Percentiles rank a stretch among this genome's conserved stretches.
Conservation (phyloP, 1,139 yeast species). For the Geotrichum aggregatum region DNA sequence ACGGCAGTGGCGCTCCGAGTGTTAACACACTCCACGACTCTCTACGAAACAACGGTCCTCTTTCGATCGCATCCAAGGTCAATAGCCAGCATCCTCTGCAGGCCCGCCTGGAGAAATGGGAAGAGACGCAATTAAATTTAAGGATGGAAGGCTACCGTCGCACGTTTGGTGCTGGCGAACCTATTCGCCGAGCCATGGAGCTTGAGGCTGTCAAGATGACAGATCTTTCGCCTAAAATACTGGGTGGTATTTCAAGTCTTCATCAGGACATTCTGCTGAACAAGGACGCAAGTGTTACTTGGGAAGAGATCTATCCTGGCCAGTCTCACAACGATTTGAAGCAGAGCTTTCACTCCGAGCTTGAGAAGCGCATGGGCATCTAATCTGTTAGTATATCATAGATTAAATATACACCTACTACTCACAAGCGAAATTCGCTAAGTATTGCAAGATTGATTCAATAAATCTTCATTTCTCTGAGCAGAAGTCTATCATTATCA, state of each 20-base stretch:
- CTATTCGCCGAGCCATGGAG: constrained; percentile 87
- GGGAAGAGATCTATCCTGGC: constrained; percentile 85
- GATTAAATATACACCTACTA: background rate
- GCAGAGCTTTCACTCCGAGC: constrained; percentile 58
- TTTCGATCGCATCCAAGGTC: constrained; percentile 54
- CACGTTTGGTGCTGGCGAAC: constrained; percentile 89
- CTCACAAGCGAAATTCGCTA: too few relatives aligned
- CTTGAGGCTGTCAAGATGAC: constrained; percentile 65
- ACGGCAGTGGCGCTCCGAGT: constrained; percentile 33
- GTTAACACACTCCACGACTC: constrained; percentile 32
- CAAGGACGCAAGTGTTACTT: constrained; percentile 71
- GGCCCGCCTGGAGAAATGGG: constrained; percentile 72
- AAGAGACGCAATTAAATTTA: constrained; percentile 63
- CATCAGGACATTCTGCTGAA: constrained; percentile 77
- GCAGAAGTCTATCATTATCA: too few relatives aligned
- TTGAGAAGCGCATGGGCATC: constrained; percentile 54
- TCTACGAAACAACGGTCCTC: constrained; percentile 30
- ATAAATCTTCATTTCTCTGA: too few relatives aligned
- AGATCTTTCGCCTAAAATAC: constrained; percentile 64
- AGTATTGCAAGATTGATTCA: too few relatives aligned
- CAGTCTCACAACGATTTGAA: constrained; percentile 36
- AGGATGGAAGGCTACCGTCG: constrained; percentile 76
- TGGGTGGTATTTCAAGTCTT: constrained; percentile 48
- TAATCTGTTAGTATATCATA: background rate
- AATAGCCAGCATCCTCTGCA: constrained; percentile 89